phyloP scores from a whole-genome alignment of 2,329 filamentous ascomycete species.

The Claviceps sp. region DNA sequence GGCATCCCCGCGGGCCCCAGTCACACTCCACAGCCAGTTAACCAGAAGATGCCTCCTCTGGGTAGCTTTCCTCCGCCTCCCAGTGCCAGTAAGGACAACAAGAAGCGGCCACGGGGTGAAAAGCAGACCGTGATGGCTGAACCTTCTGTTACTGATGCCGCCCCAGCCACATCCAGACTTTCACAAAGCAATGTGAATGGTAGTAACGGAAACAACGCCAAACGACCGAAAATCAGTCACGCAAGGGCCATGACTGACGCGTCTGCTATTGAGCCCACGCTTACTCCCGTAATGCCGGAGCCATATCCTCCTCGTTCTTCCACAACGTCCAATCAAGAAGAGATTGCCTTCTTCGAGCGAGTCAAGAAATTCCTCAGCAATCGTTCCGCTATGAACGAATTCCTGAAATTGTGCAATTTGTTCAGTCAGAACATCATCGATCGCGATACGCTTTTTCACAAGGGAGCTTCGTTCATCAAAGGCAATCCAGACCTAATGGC shows the following conservation, averaged over 20 bases:
- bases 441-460: slow-evolving; percentile 66
- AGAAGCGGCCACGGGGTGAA: slow-evolving; percentile 63
- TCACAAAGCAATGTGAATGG: slow-evolving; percentile 21
- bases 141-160: slow-evolving; percentile 29
- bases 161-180: slow-evolving; percentile 20
- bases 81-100: slow-evolving; percentile 77
- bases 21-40: slow-evolving; percentile 43
- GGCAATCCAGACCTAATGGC: slow-evolving; percentile 78
- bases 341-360: slow-evolving; percentile 87
- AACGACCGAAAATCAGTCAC: slow-evolving; percentile 66
- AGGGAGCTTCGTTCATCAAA: slow-evolving; percentile 75
- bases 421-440: slow-evolving; percentile 91
- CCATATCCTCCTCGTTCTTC: slow-evolving; percentile 67
- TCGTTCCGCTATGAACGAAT: slow-evolving; percentile 85
- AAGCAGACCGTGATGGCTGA: slow-evolving; percentile 37
- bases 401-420: slow-evolving; percentile 91
- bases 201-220: slow-evolving; percentile 26
- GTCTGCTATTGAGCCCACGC: slow-evolving; percentile 63
- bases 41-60: slow-evolving; percentile 78
- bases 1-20: slow-evolving; percentile 27
- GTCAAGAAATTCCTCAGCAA: slow-evolving; percentile 95
- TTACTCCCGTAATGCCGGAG: slow-evolving; percentile 79
- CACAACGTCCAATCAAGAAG: slow-evolving; percentile 65
- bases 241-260: slow-evolving; percentile 46
- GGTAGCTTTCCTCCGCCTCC: slow-evolving; percentile 80